phyloP scores from a whole-genome alignment of 345 rosid genomes.

The Salix caprea region DNA sequence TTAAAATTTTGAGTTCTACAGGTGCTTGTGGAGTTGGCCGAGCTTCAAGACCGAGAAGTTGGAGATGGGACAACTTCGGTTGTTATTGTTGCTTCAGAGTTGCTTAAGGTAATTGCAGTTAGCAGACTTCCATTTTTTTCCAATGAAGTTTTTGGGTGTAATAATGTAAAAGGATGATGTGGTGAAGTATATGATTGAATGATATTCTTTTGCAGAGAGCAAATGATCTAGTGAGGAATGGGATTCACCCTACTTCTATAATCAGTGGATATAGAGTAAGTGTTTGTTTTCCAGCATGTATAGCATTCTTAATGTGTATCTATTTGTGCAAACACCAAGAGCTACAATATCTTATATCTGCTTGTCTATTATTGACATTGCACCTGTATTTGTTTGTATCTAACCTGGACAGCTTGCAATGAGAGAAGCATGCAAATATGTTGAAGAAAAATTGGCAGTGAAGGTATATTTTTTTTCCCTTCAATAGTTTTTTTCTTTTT shows the following conservation, averaged over 20 bases:
- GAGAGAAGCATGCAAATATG: conserved; percentile 96
- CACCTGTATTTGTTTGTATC: conserved; percentile 3
- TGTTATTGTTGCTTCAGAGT: conserved; percentile 89
- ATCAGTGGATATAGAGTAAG: conserved; percentile 91
- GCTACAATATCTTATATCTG: background rate
- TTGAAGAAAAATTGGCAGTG: conserved; percentile 80
- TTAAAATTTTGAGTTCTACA: conserved; percentile 23
- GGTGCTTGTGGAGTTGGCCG: conserved; percentile 97
- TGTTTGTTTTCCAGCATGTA: background rate
- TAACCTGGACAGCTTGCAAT: conserved; percentile 69
- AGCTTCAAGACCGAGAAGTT: conserved; percentile 95
- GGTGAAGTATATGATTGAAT: conserved; percentile 8
- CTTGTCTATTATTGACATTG: background rate
- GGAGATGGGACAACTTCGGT: conserved; percentile 98
- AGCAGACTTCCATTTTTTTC: background rate
- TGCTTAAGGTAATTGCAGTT: conserved; percentile 52
- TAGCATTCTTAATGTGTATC: background rate
- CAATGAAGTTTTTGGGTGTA: background rate
- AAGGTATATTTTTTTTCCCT: conserved; percentile 41
- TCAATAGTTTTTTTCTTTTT: background rate
- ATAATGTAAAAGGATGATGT: background rate
- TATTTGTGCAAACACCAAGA: background rate
- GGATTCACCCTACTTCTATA: conserved; percentile 95
- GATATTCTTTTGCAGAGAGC: conserved; percentile 57
- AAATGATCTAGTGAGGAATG: conserved; percentile 92